Evolutionary conservation across 441 rosid genomes (phyloP), one percentile per base, ranked within the genome.

Genomic region (Hura crepitans): DNA sequence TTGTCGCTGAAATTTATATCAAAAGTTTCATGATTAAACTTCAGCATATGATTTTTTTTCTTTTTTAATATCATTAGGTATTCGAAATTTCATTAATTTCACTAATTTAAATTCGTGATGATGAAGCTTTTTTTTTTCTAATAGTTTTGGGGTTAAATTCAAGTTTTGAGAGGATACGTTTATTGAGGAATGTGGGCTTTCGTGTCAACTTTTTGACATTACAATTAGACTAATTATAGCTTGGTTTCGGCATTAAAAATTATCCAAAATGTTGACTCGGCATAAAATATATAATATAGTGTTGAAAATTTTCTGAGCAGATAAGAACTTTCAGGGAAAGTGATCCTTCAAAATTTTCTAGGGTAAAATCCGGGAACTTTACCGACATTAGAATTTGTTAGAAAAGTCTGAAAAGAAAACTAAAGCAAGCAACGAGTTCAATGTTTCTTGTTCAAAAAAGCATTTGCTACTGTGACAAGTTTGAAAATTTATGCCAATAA

Each of bases 381-480:
- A 33, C 54, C 63, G 63, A 54, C 71, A 55, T 56, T 56, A 56
- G 71, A 68, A 55, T 56, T 56, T 37, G 71, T 27, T 25, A 13
- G 63, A 56, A 55, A 66, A 67, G 71, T 27, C 17, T 12, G 63
- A 56, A 55, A 66, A 67, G 31, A 20, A 12, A 35, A 17, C 6
- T 15, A 12, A 42, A 63, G 53, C 22, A 25, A 0, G 13, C 22
- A 14, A 43, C 20, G 17, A 5, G 51, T 3, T 5, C 14, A 43
- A 2, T 5, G 45, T 8, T 39, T 39, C 10, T 39, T 39, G 0
- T 6, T 39, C 45, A 39, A 39, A 39, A 39, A 39, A 39, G 45
- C 39, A 39, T 39, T 7, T 39, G 11, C 1, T 39, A 0, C 13
- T 6, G 13, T 39, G 12, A 39, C 0, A 13, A 7, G 45, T 39